Conservation (phyloP, 2,329 filamentous ascomycete species). For the Xylariaceae sp. region DNA sequence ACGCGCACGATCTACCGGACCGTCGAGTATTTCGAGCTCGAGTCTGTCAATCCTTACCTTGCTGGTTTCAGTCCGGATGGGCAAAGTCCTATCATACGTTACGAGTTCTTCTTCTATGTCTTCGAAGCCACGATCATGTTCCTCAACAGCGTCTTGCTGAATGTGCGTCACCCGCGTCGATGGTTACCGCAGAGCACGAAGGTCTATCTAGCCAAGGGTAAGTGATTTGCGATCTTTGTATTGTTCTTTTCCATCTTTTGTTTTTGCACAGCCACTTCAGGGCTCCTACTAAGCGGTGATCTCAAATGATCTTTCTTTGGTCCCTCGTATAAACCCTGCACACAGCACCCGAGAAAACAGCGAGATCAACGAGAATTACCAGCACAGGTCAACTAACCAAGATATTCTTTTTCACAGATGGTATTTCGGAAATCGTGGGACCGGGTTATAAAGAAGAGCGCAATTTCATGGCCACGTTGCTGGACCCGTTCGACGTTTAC, state of each 20-base stretch:
- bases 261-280: background rate
- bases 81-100: conserved; percentile 44
- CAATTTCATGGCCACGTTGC: conserved; percentile 37
- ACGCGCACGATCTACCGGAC: conserved; percentile 53
- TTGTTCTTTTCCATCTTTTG: background rate
- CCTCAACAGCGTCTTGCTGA: conserved; percentile 45
- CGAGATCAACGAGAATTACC: too few species aligned
- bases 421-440: conserved; percentile 44
- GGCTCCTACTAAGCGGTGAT: background rate
- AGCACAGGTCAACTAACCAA: too few species aligned
- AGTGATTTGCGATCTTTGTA: background rate
- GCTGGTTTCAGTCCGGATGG: conserved; percentile 34
- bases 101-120: conserved; percentile 56
- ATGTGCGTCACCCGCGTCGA: conserved; percentile 45
- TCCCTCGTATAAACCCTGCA: too few species aligned
- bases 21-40: conserved; percentile 53
- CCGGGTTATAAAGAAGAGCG: conserved; percentile 46
- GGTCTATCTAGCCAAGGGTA: conserved; percentile 43
- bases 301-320: background rate
- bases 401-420: conserved; percentile 30
- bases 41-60: conserved; percentile 37
- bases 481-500: conserved; percentile 39
- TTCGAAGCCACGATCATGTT: conserved; percentile 53
- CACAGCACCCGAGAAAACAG: too few species aligned
- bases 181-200: conserved; percentile 45